These are phyloP conservation scores for Middelhovenomyces tepae DNA, from an alignment of 805 yeast species.

Conservation along the genomic window DNA sequence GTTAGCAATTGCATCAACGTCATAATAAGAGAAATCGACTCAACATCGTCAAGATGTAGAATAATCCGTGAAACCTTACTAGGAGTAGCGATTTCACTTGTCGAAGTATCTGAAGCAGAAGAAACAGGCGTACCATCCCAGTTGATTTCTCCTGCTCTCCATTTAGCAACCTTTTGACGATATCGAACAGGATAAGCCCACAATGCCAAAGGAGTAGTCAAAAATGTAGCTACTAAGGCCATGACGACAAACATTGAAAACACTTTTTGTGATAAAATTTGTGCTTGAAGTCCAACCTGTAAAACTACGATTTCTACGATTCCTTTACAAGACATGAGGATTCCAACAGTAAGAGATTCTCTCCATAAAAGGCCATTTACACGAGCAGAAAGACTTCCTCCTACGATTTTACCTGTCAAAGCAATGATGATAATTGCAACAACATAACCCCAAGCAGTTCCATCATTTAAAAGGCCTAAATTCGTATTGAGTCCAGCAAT, in stretches of 20 bases:
- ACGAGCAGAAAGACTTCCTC: slow-evolving; percentile 60
- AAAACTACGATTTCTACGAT: slow-evolving; percentile 77
- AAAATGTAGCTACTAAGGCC: slow-evolving; percentile 71
- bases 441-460: slow-evolving; percentile 72
- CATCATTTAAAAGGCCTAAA: slow-evolving; percentile 52
- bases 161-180: slow-evolving; percentile 14
- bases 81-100: not conserved
- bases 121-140: slow-evolving; percentile 25
- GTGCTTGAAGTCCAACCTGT: slow-evolving; percentile 63
- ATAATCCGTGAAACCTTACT: slow-evolving; percentile 11
- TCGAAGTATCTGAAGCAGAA: not conserved
- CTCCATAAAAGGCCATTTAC: slow-evolving; percentile 58
- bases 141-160: slow-evolving; percentile 23
- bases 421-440: slow-evolving; percentile 62
- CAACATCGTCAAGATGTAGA: slow-evolving; percentile 23
- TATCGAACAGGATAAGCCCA: slow-evolving; percentile 46
- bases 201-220: slow-evolving; percentile 69
- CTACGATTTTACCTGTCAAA: slow-evolving; percentile 54
- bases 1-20: slow-evolving; percentile 22
- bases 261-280: slow-evolving; percentile 52
- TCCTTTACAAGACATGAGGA: slow-evolving; percentile 83
- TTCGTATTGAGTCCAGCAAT: slow-evolving; percentile 68
- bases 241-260: slow-evolving; percentile 76
- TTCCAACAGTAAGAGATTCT: slow-evolving; percentile 68
- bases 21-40: slow-evolving; percentile 25